Base-by-base conservation (phyloP, 1,284 basidiomycete genomes). In the Ganoderma lucidum region DNA sequence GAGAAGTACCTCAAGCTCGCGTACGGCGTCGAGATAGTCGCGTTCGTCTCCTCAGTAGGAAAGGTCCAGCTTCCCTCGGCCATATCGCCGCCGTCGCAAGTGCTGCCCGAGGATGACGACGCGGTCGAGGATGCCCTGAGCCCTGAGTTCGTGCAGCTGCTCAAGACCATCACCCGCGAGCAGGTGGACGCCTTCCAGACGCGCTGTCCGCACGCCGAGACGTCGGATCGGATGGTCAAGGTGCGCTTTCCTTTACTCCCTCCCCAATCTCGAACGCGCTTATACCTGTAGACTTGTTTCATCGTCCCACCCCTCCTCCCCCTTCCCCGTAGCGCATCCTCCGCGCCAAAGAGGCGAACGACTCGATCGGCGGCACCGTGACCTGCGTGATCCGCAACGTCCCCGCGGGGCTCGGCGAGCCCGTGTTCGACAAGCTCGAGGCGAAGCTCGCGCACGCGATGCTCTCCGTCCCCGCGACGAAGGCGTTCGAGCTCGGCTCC, bases 351-450 rank as follows among this genome's bases (percentile, higher is more conserved):
- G 91, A 95, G 23, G 87, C 90, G 17, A 85, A 91, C 74, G 98
- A 99, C 83, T 98, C 96, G 4, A 98, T 99, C 75, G 98, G 98
- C 69, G 98, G 98, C 32, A 98, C 96, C 6, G 91, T 99, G 69
- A 99, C 96, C 65, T 99, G 98, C 81, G 94, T 99, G 53, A 95
- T 99, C 77, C 93, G 97, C 65, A 90, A 92, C 73, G 90, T 94
- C 6, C 97, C 98, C 53, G 83, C 92, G 23, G 98, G 98, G 2
- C 89, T 99, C 45, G 98, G 98, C 67, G 98, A 99, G 82, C 98
- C 98, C 59, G 94, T 96, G 68, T 99, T 99, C 80, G 97, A 99
- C 88, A 99, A 99, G 85, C 92, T 99, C 79, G 98, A 99, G 82
- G 98, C 98, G 42, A 90, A 92, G 75, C 91, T 99, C 69, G 98